Evolutionary conservation across 768 basidiomycete species (phyloP), one percentile per base, ranked within the genome.

Genomic region (Mycena metata): DNA sequence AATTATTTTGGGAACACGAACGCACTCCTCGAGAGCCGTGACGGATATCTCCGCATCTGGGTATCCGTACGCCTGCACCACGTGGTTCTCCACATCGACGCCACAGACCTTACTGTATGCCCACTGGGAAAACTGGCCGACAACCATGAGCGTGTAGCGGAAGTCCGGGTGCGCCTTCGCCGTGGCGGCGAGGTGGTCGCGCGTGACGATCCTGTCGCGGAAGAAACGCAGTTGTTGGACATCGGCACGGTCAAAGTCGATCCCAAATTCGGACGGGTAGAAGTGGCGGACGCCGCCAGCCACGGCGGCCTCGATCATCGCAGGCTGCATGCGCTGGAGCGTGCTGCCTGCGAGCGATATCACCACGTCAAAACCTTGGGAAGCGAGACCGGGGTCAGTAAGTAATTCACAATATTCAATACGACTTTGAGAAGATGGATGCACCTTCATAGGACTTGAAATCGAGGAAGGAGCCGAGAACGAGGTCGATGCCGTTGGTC

Each of bases 241-340:
- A 13, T n/a, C 49, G 39, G 43, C 56, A 16, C 24, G 56, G 24
- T 33, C 24, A 17, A 65, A 11, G 49, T 65, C 64, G 16, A 23
- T 50, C 15, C 64, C 64, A 16, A 65, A 65, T 41, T 65, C 64
- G 55, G 64, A 57, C 12, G 64, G 64, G 47, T 64, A 64, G 60
- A 62, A 62, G 21, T 62, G 60, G 43, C 49, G 56, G 8, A 45
- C 64, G 43, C 64, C 64, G 5, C 64, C 64, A 9, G 64, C 64
- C 5, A 65, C 21, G 39, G 64, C 64, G 36, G 64, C 64, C 5
- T 65, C 64, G 16, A 65, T 65, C 64, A 65, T 65, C 2, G 52
- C 64, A 26, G 64, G 56, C 49, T 65, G 64, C 0, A 65, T 45
- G 2, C 50, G 45, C 56, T 26, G 21, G 6, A 30, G 3, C 3